Base-by-base conservation (phyloP, 1,284 basidiomycete genomes). In the Mycosarcoma mackinlayi region DNA sequence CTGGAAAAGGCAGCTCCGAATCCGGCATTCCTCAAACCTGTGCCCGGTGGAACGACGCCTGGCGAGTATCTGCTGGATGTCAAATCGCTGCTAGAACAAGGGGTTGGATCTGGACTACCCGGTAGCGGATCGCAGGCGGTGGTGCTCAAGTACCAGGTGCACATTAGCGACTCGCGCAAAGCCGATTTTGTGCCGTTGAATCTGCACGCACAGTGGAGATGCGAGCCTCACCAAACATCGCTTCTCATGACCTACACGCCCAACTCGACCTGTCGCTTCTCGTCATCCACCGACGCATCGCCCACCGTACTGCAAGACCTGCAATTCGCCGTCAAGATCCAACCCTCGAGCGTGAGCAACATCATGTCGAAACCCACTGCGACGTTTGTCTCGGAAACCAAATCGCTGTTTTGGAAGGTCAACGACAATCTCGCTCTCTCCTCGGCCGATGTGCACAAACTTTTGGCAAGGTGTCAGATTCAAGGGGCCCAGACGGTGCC, bases 1-100 rank as follows among this genome's bases (percentile, higher is more conserved):
- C 75, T 87, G 23, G 86, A 87, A 37, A 86, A 86, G 63, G 84
- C 85, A 13, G 85, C 85, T 6, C 86, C 86, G 8, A 86, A 87
- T 70, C 84, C 86, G 24, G 82, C 82, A 3, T 86, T 84, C 73
- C 77, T 87, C 11, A 61, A 79, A 9, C 80, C 85, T 21, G 76
- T 85, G 0, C 47, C 63, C 6, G 78, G 83, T 4, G 84, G 83
- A 19, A 61, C 47, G 9, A 52, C 19, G 2, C 64, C 78, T 9
- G 85, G 86, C 23, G 85, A 86, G 62, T 87, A 85, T 67, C 75
- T 83, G 44, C 73, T 87, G 37, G 83, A 86, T 56, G 58, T 84
- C 21, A 81, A 83, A 42, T 69, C 83, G 11, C 69, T 86, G 59
- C 8, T 76, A 64, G 31, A 78, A 59, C 19, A 69, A 47, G 30